A percentile compares a stretch with the other conserved stretches of the same genome.
Conservation (phyloP, 2,329 filamentous ascomycete species). For the Claviceps spartinae region DNA sequence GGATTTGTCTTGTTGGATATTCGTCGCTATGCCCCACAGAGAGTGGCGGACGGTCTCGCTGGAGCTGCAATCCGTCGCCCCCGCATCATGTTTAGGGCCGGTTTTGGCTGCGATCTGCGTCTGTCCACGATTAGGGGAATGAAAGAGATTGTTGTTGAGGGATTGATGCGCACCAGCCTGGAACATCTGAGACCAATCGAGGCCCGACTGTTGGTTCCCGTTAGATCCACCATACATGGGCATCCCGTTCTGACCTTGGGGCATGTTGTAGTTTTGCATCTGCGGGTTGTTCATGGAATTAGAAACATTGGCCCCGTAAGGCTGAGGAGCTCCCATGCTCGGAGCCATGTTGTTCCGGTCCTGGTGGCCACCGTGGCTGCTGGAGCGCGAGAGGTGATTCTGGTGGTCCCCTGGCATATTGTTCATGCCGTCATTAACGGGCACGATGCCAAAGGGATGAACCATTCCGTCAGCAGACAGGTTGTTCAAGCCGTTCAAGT, state of each 20-base stretch:
- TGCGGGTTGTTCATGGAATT: constrained; percentile 53
- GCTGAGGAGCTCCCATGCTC: constrained; percentile 38
- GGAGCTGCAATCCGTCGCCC: constrained; percentile 33
- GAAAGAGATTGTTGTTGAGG: constrained; percentile 43
- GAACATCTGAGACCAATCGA: constrained; percentile 72
- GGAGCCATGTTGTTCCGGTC: constrained; percentile 43
- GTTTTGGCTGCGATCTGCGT: constrained; percentile 57
- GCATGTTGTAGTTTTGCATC: constrained; percentile 51
- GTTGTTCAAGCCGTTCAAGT: constrained; percentile 47
- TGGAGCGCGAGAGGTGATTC: constrained; percentile 43
- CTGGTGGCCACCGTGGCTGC: constrained; percentile 41
- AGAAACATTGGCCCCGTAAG: constrained; percentile 43
- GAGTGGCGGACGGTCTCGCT: constrained; percentile 35
- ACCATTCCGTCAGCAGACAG: constrained; percentile 44
- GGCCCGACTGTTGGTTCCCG: constrained; percentile 46
- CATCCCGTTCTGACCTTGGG: constrained; percentile 48
- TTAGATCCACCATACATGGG: constrained; percentile 48
- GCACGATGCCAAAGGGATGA: constrained; percentile 43
- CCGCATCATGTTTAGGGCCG: constrained; percentile 44
- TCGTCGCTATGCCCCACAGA: constrained; percentile 33
- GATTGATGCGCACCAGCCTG: constrained; percentile 55
- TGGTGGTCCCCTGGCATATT: constrained; percentile 47
- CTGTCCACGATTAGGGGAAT: constrained; percentile 49
- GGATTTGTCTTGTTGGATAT: constrained; percentile 28
- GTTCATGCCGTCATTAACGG: constrained; percentile 43